A percentile compares a stretch with the other conserved stretches of the same genome.
phyloP scores from a whole-genome alignment of 768 basidiomycete species.

The Lepiota venenata region DNA sequence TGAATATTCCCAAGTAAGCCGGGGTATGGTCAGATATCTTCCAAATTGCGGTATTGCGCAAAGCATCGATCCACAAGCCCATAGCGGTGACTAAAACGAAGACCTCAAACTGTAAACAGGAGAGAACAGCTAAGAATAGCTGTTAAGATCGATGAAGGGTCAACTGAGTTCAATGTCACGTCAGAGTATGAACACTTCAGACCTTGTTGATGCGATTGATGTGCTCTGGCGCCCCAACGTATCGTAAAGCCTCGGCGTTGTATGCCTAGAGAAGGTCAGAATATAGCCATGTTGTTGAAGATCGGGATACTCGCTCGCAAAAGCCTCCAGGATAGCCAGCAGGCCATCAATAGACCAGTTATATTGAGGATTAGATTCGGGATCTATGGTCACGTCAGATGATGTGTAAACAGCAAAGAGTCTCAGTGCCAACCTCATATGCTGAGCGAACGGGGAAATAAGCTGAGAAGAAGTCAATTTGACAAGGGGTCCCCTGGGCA shows the following conservation, averaged over 20 bases:
- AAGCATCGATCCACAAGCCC: slow-evolving; percentile 55
- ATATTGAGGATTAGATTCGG: slow-evolving; percentile 44
- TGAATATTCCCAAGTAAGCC: slow-evolving; percentile 42
- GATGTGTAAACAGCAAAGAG: background rate
- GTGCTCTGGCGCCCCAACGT: slow-evolving; percentile 48
- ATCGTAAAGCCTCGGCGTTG: slow-evolving; percentile 44
- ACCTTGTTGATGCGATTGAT: slow-evolving; percentile 47
- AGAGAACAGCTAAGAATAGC: slow-evolving; percentile 54
- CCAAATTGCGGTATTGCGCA: slow-evolving; percentile 43
- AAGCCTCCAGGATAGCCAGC: slow-evolving; percentile 42
- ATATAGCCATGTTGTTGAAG: background rate
- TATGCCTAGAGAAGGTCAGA: slow-evolving; percentile 32
- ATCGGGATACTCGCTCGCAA: slow-evolving; percentile 30
- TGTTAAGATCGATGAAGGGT: slow-evolving; percentile 17
- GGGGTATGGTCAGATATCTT: slow-evolving; percentile 36
- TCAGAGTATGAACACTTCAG: background rate
- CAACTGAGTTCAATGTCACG: background rate
- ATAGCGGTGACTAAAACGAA: slow-evolving; percentile 49
- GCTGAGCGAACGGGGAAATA: slow-evolving; percentile 39
- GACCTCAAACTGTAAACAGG: slow-evolving; percentile 50
- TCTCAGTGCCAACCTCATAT: slow-evolving; percentile 35
- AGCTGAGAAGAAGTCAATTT: slow-evolving; percentile 39
- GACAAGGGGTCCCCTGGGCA: slow-evolving; percentile 41
- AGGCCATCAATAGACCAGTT: slow-evolving; percentile 38
- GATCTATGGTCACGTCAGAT: slow-evolving; percentile 31